Evolutionary conservation across 371 early-diverging fungal genomes (phyloP).

Genomic region (Amoeboaphelidium protococcarum): DNA sequence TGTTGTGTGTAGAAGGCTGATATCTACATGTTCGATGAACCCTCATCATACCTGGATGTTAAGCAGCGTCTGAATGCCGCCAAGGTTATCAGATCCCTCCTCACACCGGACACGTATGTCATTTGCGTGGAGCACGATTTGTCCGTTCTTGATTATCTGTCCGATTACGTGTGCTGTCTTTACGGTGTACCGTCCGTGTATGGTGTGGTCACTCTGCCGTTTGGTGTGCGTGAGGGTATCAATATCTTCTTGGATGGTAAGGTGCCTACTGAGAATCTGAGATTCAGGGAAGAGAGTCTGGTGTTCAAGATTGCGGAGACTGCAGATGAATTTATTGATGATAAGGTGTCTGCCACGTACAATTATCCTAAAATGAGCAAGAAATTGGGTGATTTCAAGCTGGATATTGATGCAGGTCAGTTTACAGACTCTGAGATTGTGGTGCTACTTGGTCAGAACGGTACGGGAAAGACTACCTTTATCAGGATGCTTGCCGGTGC

Average conservation of each 20-base stretch:
- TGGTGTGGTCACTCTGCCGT: slow-evolving; percentile 97
- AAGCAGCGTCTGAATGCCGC: slow-evolving; percentile 98
- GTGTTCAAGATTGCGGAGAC: slow-evolving; percentile 84
- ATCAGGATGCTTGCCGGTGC: slow-evolving; percentile 86
- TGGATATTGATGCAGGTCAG: slow-evolving; percentile 53
- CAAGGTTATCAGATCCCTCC: slow-evolving; percentile 66
- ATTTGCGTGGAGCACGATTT: slow-evolving; percentile 99
- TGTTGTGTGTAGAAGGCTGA: slow-evolving; percentile 69
- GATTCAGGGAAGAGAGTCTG: slow-evolving; percentile 93
- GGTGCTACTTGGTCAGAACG: slow-evolving; percentile 99
- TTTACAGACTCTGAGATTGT: slow-evolving; percentile 96
- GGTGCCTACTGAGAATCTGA: slow-evolving; percentile 98
- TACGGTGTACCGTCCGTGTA: slow-evolving; percentile 97
- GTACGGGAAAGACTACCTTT: slow-evolving; percentile 98
- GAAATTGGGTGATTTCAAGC: slow-evolving; percentile 41
- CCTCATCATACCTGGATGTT: slow-evolving; percentile 96
- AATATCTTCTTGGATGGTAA: slow-evolving; percentile 98
- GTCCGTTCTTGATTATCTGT: slow-evolving; percentile 92
- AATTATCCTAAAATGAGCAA: slow-evolving; percentile 71
- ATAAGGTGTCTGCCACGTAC: slow-evolving; percentile 33
- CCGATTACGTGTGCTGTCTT: slow-evolving; percentile 95
- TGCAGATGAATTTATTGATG: slow-evolving; percentile 29
- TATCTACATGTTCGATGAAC: slow-evolving; percentile 99
- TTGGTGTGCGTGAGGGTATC: slow-evolving; percentile 95
- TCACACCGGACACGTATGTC: slow-evolving; percentile 50